A percentile compares a stretch with the other conserved stretches of the same genome.
Evolutionary conservation across 1,284 basidiomycete species (phyloP).

Genomic region (Rhodotorula sp.): DNA sequence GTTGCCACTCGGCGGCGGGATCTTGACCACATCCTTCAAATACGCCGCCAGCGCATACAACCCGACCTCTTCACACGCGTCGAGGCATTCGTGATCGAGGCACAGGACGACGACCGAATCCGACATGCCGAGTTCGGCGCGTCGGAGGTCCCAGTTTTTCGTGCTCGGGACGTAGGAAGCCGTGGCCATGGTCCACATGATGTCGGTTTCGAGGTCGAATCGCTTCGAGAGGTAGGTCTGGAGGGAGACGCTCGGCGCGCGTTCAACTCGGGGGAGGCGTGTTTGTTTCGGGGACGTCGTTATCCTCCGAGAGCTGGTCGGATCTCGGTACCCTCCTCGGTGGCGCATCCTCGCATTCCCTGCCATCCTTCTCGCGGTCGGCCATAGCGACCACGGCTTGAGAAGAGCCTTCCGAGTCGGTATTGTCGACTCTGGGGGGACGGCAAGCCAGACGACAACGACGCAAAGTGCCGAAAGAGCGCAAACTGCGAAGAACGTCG

Average conservation of each 20-base stretch:
- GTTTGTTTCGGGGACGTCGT: too few relatives aligned
- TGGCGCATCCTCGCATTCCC: too few relatives aligned
- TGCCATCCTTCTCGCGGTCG: too few relatives aligned
- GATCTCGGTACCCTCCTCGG: too few relatives aligned
- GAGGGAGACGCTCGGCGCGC: conserved; percentile 4
- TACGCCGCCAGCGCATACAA: conserved; percentile 4
- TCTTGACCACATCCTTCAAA: background rate
- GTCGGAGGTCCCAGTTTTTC: conserved; percentile 13
- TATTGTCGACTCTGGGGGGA: too few relatives aligned
- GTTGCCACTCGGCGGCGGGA: background rate
- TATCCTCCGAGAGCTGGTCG: too few relatives aligned
- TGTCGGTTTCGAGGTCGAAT: background rate
- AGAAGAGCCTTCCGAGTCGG: too few relatives aligned
- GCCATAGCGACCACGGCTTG: too few relatives aligned
- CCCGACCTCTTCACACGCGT: conserved; percentile 4
- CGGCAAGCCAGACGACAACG: too few relatives aligned
- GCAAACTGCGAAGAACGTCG: too few relatives aligned
- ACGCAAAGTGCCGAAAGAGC: too few relatives aligned
- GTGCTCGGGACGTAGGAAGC: conserved; percentile 10
- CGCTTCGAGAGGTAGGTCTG: conserved; percentile 2
- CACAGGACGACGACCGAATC: conserved; percentile 12
- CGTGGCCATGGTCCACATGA: conserved; percentile 15
- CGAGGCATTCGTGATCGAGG: conserved; percentile 10
- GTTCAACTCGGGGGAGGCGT: background rate
- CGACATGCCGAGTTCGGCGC: conserved; percentile 13